A percentile compares a stretch with the other conserved stretches of the same genome.
Evolutionary conservation across 139 green algal species (phyloP).

Genomic region (Edaphochlamys debaryana): DNA sequence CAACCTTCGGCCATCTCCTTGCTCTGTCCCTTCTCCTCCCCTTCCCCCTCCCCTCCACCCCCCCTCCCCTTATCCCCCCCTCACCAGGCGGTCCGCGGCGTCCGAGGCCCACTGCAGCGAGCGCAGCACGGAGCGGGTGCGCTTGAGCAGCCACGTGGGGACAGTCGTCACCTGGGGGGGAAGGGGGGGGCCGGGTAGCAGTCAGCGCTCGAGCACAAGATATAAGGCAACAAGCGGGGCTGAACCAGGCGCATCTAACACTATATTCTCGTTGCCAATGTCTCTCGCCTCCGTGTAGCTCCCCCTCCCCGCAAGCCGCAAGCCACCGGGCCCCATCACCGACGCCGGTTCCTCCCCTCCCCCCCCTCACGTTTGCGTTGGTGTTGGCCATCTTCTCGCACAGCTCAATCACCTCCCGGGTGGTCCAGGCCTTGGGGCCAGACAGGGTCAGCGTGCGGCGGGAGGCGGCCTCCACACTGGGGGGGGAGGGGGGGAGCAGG

Average conservation of each 20-base stretch:
- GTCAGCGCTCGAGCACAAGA: neutral
- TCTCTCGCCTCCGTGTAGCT: no score
- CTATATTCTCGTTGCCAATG: no score
- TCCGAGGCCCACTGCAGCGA: slow-evolving; percentile 94
- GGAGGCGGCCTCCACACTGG: slow-evolving; percentile 70
- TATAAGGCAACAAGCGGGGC: no score
- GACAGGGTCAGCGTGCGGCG: slow-evolving; percentile 89
- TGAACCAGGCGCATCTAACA: no score
- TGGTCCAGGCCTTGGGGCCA: slow-evolving; percentile 92
- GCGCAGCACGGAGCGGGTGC: slow-evolving; percentile 79
- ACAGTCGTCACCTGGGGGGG: slow-evolving; percentile 81
- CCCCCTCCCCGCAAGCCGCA: no score
- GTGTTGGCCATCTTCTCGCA: slow-evolving; percentile 90
- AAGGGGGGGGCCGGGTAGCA: neutral
- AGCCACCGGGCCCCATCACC: no score
- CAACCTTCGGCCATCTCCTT: no score
- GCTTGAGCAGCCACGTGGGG: slow-evolving; percentile 90
- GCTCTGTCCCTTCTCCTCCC: no score
- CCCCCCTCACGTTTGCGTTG: slow-evolving; percentile 70
- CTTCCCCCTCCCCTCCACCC: neutral
- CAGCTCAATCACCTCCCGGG: slow-evolving; percentile 90
- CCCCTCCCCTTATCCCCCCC: neutral
- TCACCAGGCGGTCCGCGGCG: slow-evolving; percentile 91
- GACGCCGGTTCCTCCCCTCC: neutral
- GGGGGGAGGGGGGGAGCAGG: neutral